A percentile compares a stretch with the other conserved stretches of the same genome.
These are phyloP conservation scores for Tricholoma saponaceum DNA, from an alignment of 768 basidiomycete genomes.

Conservation along the genomic window DNA sequence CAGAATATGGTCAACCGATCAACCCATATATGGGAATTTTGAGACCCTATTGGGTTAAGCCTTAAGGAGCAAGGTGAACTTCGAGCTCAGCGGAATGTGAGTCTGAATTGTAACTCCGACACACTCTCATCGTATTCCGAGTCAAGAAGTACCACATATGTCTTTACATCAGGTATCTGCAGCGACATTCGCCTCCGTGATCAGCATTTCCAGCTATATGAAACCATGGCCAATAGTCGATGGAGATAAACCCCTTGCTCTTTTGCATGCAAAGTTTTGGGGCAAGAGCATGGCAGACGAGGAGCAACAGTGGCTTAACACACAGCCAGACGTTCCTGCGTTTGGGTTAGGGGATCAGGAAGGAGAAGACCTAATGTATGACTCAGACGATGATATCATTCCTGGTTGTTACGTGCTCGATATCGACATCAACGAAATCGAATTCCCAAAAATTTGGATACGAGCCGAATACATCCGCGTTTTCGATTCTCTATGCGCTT, in stretches of 20 bases:
- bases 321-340: neutral
- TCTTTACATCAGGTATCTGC: neutral
- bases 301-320: neutral
- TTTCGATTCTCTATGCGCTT: conserved; percentile 3
- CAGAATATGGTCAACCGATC: no score
- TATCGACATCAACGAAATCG: neutral
- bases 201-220: neutral
- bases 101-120: neutral
- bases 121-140: neutral
- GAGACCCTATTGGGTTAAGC: no score
- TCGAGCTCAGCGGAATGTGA: no score
- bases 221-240: neutral
- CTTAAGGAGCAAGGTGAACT: no score
- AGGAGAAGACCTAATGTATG: neutral
- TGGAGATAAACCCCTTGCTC: neutral
- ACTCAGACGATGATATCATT: neutral
- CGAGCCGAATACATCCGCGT: conserved; percentile 14
- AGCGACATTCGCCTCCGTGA: neutral
- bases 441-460: neutral
- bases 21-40: no score
- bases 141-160: neutral
- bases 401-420: neutral
- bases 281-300: neutral
- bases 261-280: neutral
- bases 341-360: neutral